phyloP scores from a whole-genome alignment of 768 basidiomycete genomes.

The Mrakia frigida region DNA sequence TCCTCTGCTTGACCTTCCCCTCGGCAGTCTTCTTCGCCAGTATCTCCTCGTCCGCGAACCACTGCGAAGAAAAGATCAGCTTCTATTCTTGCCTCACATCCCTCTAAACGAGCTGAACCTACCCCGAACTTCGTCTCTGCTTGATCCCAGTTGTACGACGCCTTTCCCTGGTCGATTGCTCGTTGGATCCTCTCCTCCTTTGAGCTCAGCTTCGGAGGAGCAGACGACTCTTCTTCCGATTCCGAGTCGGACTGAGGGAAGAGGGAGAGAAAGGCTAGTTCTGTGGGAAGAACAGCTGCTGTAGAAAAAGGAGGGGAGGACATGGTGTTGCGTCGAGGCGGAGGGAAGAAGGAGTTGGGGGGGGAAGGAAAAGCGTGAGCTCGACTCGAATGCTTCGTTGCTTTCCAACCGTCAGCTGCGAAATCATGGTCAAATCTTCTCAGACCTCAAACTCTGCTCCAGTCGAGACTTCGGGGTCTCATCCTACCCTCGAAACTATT shows the following conservation, averaged over 20 bases:
- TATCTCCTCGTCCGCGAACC: conserved; percentile 19
- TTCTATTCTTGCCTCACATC: background rate
- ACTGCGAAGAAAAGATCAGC: background rate
- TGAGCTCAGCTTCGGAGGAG: conserved; percentile 13
- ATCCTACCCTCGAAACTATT: too few species aligned
- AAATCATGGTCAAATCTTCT: too few species aligned
- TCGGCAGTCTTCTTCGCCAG: conserved; percentile 11
- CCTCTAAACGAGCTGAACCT: background rate
- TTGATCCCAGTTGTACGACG: conserved; percentile 21
- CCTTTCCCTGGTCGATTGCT: conserved; percentile 29
- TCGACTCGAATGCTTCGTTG: too few species aligned
- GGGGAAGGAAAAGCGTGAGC: too few species aligned
- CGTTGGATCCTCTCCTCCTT: conserved; percentile 30
- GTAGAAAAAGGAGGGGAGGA: too few species aligned
- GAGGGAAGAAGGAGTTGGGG: too few species aligned
- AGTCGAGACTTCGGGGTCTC: too few species aligned
- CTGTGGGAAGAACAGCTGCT: background rate
- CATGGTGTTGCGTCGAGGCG: too few species aligned
- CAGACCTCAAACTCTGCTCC: too few species aligned
- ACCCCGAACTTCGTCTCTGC: conserved; percentile 26
- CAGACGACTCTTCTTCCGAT: conserved; percentile 9
- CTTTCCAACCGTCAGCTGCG: too few species aligned
- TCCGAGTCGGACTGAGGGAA: conserved; percentile 19
- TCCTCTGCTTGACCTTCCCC: conserved; percentile 18
- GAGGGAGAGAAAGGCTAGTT: conserved; percentile 30